Conservation (phyloP, 2,329 filamentous ascomycete species). For the Aspergillus flavus region DNA sequence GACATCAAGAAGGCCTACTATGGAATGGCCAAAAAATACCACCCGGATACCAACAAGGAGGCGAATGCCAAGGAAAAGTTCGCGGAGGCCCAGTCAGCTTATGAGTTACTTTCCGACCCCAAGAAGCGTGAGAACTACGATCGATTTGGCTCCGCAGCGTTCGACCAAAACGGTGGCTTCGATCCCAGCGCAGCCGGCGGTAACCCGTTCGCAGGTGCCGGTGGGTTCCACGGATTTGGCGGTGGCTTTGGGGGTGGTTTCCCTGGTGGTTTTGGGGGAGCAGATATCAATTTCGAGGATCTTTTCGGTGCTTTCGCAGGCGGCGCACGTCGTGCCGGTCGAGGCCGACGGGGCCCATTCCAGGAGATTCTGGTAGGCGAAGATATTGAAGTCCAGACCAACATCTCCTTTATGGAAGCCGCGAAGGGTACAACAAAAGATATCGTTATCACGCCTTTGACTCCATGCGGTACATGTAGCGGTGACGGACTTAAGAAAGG, state of each 20-base stretch:
- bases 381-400: slow-evolving; percentile 91
- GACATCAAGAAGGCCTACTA: slow-evolving; percentile 99
- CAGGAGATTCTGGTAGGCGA: slow-evolving; percentile 88
- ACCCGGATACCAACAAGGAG: slow-evolving; percentile 98
- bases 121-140: slow-evolving; percentile 94
- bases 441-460: slow-evolving; percentile 81
- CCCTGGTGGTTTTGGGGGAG: slow-evolving; percentile 64
- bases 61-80: slow-evolving; percentile 92
- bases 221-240: slow-evolving; percentile 62
- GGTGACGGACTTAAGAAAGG: slow-evolving; percentile 86
- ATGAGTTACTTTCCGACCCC: slow-evolving; percentile 89
- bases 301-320: slow-evolving; percentile 85
- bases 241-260: slow-evolving; percentile 57
- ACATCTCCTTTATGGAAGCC: slow-evolving; percentile 93
- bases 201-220: slow-evolving; percentile 60
- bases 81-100: slow-evolving; percentile 86
- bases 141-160: slow-evolving; percentile 81
- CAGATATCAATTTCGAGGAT: slow-evolving; percentile 94
- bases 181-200: slow-evolving; percentile 66
- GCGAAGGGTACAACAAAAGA: slow-evolving; percentile 88
- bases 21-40: slow-evolving; percentile 93
- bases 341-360: slow-evolving; percentile 67
- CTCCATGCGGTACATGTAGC: slow-evolving; percentile 77
- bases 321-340: slow-evolving; percentile 55
- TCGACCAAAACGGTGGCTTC: slow-evolving; percentile 70